Percentiles rank a stretch among this genome's conserved stretches.
Evolutionary conservation across 306 rosid genomes (phyloP).

Genomic region (Trichosanthes cucumerina): DNA sequence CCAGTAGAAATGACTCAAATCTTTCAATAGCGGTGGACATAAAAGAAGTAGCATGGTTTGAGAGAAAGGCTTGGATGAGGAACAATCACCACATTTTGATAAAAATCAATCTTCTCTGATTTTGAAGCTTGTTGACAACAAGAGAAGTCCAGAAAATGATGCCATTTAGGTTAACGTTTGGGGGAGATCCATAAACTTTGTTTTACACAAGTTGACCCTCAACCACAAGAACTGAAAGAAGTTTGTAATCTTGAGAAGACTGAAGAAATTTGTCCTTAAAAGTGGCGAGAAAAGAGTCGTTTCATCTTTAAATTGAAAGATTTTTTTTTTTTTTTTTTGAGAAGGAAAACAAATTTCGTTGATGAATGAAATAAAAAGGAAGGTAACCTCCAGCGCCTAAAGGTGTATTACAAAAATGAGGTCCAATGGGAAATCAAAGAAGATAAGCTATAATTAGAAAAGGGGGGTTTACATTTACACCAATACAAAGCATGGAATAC

Average conservation of each 20-base stretch:
- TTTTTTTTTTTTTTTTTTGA: too few relatives aligned
- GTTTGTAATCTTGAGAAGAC: background rate
- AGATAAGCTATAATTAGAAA: too few relatives aligned
- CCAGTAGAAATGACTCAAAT: background rate
- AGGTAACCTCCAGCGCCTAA: too few relatives aligned
- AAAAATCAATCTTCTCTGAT: background rate
- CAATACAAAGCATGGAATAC: too few relatives aligned
- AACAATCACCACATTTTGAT: background rate
- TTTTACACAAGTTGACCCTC: background rate
- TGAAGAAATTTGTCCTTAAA: background rate
- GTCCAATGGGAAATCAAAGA: too few relatives aligned
- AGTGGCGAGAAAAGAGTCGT: conserved; percentile 2
- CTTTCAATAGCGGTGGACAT: background rate
- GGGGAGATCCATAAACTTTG: background rate
- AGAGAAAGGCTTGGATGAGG: background rate
- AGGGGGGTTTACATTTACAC: too few relatives aligned
- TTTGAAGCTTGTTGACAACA: background rate
- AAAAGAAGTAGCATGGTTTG: background rate
- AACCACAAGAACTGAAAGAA: background rate
- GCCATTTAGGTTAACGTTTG: background rate
- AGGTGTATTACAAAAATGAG: too few relatives aligned
- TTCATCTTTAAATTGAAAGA: background rate
- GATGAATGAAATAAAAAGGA: too few relatives aligned
- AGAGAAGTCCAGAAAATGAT: background rate
- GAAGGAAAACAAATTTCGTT: too few relatives aligned